Conservation (phyloP, 2,329 filamentous ascomycete species). For the Fusarium foetens region DNA sequence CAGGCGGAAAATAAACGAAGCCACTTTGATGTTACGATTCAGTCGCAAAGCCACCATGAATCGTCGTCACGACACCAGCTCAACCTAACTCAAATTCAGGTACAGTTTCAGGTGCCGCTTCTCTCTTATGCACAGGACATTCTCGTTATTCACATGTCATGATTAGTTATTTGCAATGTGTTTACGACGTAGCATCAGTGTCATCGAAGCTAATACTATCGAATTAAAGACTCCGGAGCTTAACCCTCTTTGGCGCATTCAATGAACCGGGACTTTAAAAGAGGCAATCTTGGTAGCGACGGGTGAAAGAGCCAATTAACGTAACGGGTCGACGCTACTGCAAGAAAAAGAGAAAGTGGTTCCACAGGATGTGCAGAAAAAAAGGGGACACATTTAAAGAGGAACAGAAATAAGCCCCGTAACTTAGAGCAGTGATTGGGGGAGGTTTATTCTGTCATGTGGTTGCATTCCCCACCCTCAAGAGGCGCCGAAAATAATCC, state of each 20-base stretch:
- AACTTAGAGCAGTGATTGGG: accelerated
- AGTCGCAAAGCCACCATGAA: slow-evolving; percentile 2
- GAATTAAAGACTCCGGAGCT: slow-evolving; percentile 10
- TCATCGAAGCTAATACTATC: slow-evolving; percentile 4
- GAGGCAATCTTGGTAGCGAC: slow-evolving; percentile 11
- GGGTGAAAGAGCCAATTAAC: slow-evolving; percentile 20
- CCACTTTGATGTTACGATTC: neutral
- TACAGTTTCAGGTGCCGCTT: neutral
- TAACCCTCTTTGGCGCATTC: neutral
- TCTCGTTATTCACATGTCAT: neutral
- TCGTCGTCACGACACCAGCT: neutral
- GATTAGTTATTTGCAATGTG: neutral
- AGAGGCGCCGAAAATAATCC: neutral
- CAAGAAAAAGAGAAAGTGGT: neutral
- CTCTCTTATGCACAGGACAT: neutral
- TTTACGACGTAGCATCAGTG: neutral
- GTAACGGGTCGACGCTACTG: neutral
- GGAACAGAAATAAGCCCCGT: neutral
- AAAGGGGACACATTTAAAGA: slow-evolving; percentile 12
- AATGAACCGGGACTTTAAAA: neutral
- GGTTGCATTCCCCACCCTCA: neutral
- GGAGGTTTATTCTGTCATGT: neutral
- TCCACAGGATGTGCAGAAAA: slow-evolving; percentile 7
- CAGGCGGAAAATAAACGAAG: slow-evolving; percentile 1
- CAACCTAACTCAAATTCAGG: neutral